Conservation (phyloP, 805 yeast genomes). For the Starmera dryadoides region DNA sequence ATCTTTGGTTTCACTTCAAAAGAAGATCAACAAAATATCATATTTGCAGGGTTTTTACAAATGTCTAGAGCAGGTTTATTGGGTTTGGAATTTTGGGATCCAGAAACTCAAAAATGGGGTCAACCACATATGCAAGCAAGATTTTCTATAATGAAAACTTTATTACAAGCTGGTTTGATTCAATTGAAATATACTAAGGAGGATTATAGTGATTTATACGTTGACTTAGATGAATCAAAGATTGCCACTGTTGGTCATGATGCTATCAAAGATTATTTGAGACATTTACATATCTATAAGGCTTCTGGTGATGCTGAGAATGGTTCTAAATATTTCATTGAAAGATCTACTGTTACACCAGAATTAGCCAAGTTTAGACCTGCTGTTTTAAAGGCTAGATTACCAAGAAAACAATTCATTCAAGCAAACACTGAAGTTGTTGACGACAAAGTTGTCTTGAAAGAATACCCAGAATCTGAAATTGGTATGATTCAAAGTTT, state of each 20-base stretch:
- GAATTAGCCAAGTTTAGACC: slow-evolving; percentile 63
- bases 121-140: slow-evolving; percentile 95
- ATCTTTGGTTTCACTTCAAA: slow-evolving; percentile 62
- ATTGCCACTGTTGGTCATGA: slow-evolving; percentile 65
- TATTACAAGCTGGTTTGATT: slow-evolving; percentile 58
- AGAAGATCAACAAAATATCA: slow-evolving; percentile 55
- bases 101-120: slow-evolving; percentile 77
- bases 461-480: slow-evolving; percentile 68
- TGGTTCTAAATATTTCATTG: slow-evolving; percentile 58
- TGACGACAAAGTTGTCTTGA: slow-evolving; percentile 39
- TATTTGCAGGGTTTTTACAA: slow-evolving; percentile 60
- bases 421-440: slow-evolving; percentile 66
- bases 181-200: slow-evolving; percentile 40
- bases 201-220: slow-evolving; percentile 49
- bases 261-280: slow-evolving; percentile 65
- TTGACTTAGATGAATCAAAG: slow-evolving; percentile 52
- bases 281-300: slow-evolving; percentile 71
- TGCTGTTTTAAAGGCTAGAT: slow-evolving; percentile 59
- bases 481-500: slow-evolving; percentile 77
- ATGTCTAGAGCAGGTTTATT: slow-evolving; percentile 87
- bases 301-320: slow-evolving; percentile 63
- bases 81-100: slow-evolving; percentile 86
- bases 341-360: slow-evolving; percentile 59
- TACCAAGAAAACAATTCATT: slow-evolving; percentile 78
- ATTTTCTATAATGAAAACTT: slow-evolving; percentile 73